Conservation (phyloP, 2,329 filamentous ascomycete genomes). For the Geosmithia flava region DNA sequence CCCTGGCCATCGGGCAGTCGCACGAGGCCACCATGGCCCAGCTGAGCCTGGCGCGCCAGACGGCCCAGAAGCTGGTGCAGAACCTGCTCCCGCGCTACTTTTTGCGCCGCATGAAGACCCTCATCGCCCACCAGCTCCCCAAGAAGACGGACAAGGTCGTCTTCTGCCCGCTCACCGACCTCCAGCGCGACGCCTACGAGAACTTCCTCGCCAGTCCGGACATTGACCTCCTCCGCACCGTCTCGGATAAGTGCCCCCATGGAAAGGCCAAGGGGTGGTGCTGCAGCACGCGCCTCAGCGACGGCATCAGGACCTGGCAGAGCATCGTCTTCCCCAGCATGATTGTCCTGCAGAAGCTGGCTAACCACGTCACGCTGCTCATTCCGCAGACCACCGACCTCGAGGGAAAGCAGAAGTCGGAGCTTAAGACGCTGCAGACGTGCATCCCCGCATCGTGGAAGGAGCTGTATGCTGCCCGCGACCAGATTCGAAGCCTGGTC, state of each 20-base stretch:
- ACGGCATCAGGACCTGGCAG: conserved; percentile 54
- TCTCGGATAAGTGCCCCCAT: conserved; percentile 56
- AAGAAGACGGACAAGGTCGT: conserved; percentile 92
- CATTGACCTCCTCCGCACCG: conserved; percentile 54
- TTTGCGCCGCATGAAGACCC: conserved; percentile 78
- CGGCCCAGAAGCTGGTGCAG: conserved; percentile 71
- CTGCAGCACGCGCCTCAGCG: conserved; percentile 48
- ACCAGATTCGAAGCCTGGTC: conserved; percentile 68
- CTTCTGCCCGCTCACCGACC: conserved; percentile 80
- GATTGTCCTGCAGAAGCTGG: conserved; percentile 69
- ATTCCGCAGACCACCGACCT: conserved; percentile 56
- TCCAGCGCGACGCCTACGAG: conserved; percentile 73
- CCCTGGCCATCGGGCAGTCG: conserved; percentile 77
- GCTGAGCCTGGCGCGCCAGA: conserved; percentile 67
- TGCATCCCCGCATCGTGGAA: conserved; percentile 68
- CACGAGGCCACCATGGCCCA: conserved; percentile 81
- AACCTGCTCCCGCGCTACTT: conserved; percentile 87
- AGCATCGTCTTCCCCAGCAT: conserved; percentile 77
- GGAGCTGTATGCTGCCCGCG: conserved; percentile 59
- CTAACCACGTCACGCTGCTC: conserved; percentile 84
- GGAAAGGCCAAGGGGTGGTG: conserved; percentile 65
- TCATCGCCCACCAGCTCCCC: conserved; percentile 85
- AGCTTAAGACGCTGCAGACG: conserved; percentile 59
- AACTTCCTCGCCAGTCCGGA: conserved; percentile 61
- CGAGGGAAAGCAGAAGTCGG: conserved; percentile 63